A percentile compares a stretch with the other conserved stretches of the same genome.
Evolutionary conservation across 345 rosid genomes (phyloP).

Genomic region (Cardiospermum halicacabum): DNA sequence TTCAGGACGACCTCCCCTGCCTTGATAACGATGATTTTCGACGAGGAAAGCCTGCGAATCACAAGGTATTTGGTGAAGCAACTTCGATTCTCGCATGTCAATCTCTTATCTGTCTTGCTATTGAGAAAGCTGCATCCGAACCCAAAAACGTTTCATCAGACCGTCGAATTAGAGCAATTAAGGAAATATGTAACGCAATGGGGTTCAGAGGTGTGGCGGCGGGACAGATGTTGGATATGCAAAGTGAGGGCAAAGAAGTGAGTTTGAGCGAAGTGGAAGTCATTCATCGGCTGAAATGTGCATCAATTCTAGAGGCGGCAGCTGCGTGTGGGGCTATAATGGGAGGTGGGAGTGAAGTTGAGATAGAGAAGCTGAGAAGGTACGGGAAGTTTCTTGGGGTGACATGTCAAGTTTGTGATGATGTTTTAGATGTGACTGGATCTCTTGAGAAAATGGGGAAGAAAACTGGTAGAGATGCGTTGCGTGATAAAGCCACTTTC

Average conservation of each 20-base stretch:
- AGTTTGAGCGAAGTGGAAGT: slow-evolving; percentile 26
- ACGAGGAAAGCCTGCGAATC: slow-evolving; percentile 53
- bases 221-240: slow-evolving; percentile 50
- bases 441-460: no score
- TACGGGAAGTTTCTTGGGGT: no score
- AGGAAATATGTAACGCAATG: slow-evolving; percentile 39
- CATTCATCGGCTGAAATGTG: slow-evolving; percentile 39
- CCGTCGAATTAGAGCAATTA: slow-evolving; percentile 34
- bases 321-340: slow-evolving; percentile 35
- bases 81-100: slow-evolving; percentile 57
- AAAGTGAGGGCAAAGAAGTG: slow-evolving; percentile 39
- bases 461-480: no score
- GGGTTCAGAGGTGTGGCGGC: slow-evolving; percentile 54
- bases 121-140: slow-evolving; percentile 40
- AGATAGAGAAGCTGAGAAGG: no score
- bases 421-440: no score
- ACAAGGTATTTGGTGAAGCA: slow-evolving; percentile 47
- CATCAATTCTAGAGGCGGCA: slow-evolving; percentile 37
- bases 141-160: slow-evolving; percentile 25
- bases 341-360: slow-evolving; percentile 29
- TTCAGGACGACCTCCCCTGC: slow-evolving; percentile 67
- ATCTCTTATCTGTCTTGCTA: slow-evolving; percentile 59
- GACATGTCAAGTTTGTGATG: no score
- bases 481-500: slow-evolving; percentile 37
- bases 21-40: slow-evolving; percentile 62